Percentiles rank a stretch among this genome's conserved stretches.
phyloP scores from a whole-genome alignment of 2,329 filamentous ascomycete species.

The Proliferodiscus dingleyae region DNA sequence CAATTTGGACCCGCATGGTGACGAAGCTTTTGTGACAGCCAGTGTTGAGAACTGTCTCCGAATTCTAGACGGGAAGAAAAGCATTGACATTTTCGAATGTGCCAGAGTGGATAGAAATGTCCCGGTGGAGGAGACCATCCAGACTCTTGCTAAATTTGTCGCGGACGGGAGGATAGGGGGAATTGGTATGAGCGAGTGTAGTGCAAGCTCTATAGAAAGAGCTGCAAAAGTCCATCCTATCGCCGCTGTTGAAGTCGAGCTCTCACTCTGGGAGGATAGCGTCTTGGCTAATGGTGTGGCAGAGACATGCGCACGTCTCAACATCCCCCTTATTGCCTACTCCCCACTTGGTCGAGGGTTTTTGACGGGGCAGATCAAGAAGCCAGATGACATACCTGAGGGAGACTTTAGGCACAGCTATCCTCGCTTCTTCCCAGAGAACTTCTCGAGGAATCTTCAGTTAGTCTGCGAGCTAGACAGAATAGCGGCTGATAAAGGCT shows the following conservation, averaged over 20 bases:
- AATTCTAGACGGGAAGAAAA: constrained; percentile 39
- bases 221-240: constrained; percentile 34
- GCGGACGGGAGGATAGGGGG: constrained; percentile 38
- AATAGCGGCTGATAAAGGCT: constrained; percentile 54
- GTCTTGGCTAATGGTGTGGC: constrained; percentile 33
- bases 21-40: constrained; percentile 44
- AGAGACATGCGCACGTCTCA: constrained; percentile 50
- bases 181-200: constrained; percentile 37
- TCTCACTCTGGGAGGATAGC: constrained; percentile 31
- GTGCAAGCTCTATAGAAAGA: constrained; percentile 35
- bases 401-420: constrained; percentile 50
- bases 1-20: constrained; percentile 25
- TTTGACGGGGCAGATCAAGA: constrained; percentile 46
- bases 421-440: constrained; percentile 57
- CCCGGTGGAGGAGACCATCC: constrained; percentile 34
- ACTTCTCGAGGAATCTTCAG: constrained; percentile 59
- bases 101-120: constrained; percentile 41
- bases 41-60: constrained; percentile 52
- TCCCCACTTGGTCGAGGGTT: constrained; percentile 62
- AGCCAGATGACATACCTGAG: constrained; percentile 47
- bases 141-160: constrained; percentile 29
- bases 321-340: constrained; percentile 59
- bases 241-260: constrained; percentile 39
- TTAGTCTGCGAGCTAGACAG: constrained; percentile 52
- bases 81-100: constrained; percentile 48